Percentiles rank a stretch among this genome's conserved stretches.
phyloP scores from a whole-genome alignment of 306 rosid species.

The Alnus glutinosa region DNA sequence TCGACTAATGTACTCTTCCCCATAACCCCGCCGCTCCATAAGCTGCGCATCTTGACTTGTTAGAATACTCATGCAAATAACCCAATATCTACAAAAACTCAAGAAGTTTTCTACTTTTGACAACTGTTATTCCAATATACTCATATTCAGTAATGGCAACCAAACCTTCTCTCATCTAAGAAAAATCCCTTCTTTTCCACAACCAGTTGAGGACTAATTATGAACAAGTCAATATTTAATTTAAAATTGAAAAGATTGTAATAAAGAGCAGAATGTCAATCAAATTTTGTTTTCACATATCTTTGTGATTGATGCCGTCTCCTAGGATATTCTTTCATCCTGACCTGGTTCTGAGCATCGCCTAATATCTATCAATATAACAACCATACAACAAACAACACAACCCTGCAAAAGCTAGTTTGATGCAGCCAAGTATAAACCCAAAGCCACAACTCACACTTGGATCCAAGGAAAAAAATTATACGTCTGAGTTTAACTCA shows the following conservation, averaged over 20 bases:
- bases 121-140: not conserved
- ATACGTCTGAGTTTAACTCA: no score
- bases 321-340: not conserved
- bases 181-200: not conserved
- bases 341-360: no score
- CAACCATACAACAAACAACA: no score
- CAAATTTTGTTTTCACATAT: no score
- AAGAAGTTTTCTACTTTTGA: not conserved
- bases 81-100: not conserved
- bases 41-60: slow-evolving; percentile 53
- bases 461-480: no score
- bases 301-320: not conserved
- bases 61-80: slow-evolving; percentile 7
- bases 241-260: not conserved
- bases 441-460: no score
- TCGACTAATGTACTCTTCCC: slow-evolving; percentile 80
- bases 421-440: no score
- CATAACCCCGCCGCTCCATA: slow-evolving; percentile 89
- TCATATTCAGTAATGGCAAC: not conserved
- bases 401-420: no score
- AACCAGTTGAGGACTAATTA: not conserved
- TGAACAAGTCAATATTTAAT: not conserved
- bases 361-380: no score
- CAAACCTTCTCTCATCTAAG: not conserved
- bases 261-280: not conserved